phyloP scores from a whole-genome alignment of 306 rosid genomes.

The Vachellia pachyceras region DNA sequence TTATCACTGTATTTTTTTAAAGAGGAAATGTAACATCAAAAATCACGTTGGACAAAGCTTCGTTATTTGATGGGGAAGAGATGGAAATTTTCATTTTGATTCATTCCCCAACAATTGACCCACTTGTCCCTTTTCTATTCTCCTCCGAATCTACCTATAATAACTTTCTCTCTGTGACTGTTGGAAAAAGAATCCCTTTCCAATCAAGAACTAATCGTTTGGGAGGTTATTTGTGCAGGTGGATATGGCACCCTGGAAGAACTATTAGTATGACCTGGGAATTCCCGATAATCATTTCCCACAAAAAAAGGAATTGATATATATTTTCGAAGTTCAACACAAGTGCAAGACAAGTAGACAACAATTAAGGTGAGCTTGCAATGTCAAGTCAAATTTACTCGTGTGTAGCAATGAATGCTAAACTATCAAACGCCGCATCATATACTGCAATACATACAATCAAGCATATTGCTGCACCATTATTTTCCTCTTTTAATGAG shows the following conservation, averaged over 20 bases:
- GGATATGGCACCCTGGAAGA: too few species aligned
- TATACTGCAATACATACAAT: conserved; percentile 31
- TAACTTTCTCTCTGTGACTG: too few species aligned
- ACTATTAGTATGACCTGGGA: too few species aligned
- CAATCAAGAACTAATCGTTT: too few species aligned
- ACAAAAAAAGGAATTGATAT: background rate
- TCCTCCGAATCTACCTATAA: too few species aligned
- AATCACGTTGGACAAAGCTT: too few species aligned
- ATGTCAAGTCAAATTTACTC: conserved; percentile 33
- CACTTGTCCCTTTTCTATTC: too few species aligned
- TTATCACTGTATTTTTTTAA: too few species aligned
- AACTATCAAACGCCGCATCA: conserved; percentile 34
- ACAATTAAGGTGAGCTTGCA: background rate
- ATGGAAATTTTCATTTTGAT: background rate
- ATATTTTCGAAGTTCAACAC: conserved; percentile 8
- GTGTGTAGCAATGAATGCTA: conserved; percentile 30
- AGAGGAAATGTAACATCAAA: too few species aligned
- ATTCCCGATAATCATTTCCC: background rate
- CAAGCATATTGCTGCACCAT: conserved; percentile 31
- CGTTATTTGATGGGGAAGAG: too few species aligned
- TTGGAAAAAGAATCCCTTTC: too few species aligned
- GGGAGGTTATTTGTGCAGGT: too few species aligned
- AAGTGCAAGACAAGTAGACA: background rate
- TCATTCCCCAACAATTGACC: background rate
- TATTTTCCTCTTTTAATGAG: conserved; percentile 12